Evolutionary conservation across 2,329 filamentous ascomycete species (phyloP), one percentile per base, ranked within the genome.

Genomic region (Teratosphaeria epicoccoides): DNA sequence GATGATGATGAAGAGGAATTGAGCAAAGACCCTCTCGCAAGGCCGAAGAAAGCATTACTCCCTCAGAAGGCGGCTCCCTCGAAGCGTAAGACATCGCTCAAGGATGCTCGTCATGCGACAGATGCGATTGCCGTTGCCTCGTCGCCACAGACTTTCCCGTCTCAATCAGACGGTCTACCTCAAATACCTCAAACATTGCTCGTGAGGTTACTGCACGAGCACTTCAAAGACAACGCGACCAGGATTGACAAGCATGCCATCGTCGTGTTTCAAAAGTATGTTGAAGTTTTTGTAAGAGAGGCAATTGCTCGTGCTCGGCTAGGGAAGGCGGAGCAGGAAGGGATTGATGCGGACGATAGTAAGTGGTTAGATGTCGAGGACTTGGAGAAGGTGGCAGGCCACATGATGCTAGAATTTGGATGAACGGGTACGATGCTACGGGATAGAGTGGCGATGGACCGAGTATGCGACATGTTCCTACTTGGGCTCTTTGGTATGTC

Each of bases 251-350:
- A 81, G 61, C 86, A 89, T 63, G 88, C 88, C 3, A 87, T 90
- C 66, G 77, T 73, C 6, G 80, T 89, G 1, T 79, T 90, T 53
- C 85, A 82, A 12, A 88, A 85, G 70, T 97, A 97, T 66, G 78
- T 96, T 69, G 88, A 96, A 68, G 81, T 91, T 0, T 97, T 96
- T 70, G 85, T 95, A 49, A 78, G 86, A 55, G 91, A 97, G 72
- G 88, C 88, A 1, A 82, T 97, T 65, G 88, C 88, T 14, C 73
- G 91, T 63, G 83, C 87, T 37, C 80, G 83, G 9, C 81, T 82
- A 53, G 85, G 88, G 73, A 83, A 84, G 64, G 67, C 40, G 70
- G 75, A 68, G 67, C 68, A 28, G 60, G 59, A 53, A 56, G 63
- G 57, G 55, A 46, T 37, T 22, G 54, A 49, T 26, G 57, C 56